phyloP scores from a whole-genome alignment of 768 basidiomycete species.

The Leccinum arenicola region DNA sequence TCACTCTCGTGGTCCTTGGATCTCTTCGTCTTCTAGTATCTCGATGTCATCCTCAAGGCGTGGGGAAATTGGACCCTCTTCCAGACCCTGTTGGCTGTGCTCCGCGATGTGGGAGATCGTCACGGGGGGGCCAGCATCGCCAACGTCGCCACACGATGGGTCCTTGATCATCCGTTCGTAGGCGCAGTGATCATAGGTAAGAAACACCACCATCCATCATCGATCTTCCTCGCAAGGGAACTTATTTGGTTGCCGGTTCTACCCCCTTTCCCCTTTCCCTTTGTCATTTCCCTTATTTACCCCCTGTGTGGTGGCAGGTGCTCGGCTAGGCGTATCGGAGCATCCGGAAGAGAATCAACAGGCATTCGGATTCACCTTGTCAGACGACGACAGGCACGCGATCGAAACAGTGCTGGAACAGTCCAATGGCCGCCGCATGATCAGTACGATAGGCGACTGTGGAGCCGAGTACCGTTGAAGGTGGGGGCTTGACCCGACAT shows the following conservation, averaged over 20 bases:
- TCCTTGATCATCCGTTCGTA: slow-evolving; percentile 72
- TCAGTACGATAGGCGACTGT: slow-evolving; percentile 75
- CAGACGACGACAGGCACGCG: slow-evolving; percentile 51
- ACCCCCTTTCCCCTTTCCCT: slow-evolving; percentile 25
- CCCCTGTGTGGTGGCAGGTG: slow-evolving; percentile 35
- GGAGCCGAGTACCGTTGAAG: slow-evolving; percentile 72
- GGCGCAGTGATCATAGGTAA: slow-evolving; percentile 78
- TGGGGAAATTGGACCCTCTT: slow-evolving; percentile 82
- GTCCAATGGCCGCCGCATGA: slow-evolving; percentile 62
- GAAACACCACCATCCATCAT: not conserved
- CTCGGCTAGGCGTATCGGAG: slow-evolving; percentile 71
- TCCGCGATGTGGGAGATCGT: slow-evolving; percentile 64
- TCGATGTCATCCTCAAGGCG: slow-evolving; percentile 75
- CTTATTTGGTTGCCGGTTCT: not conserved
- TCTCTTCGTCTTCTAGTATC: slow-evolving; percentile 50
- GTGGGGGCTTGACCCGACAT: not conserved
- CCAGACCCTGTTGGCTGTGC: slow-evolving; percentile 56
- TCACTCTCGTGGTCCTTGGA: not conserved
- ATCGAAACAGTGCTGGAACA: slow-evolving; percentile 61
- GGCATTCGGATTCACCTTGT: slow-evolving; percentile 58
- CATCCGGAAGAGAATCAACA: slow-evolving; percentile 67
- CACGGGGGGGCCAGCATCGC: slow-evolving; percentile 67
- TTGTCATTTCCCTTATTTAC: not conserved
- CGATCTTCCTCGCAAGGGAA: not conserved
- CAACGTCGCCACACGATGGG: slow-evolving; percentile 81